Conservation (phyloP, 495 filamentous ascomycete species). For the Aspergillus taichungensis region DNA sequence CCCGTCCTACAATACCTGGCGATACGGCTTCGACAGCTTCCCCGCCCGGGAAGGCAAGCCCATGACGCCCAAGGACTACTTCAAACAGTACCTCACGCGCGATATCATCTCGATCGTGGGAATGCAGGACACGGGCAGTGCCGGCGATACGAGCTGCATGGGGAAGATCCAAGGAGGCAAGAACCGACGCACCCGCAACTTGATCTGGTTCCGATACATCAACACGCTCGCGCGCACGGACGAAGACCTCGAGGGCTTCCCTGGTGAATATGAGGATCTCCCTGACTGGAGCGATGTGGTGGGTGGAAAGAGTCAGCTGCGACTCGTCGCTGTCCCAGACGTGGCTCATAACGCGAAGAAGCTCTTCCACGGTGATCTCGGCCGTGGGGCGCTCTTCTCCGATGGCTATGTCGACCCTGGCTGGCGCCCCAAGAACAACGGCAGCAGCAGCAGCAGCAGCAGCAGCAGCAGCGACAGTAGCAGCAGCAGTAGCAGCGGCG, state of each 20-base stretch:
- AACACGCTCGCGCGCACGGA: slow-evolving; percentile 10
- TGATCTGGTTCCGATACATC: slow-evolving; percentile 13
- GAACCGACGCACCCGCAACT: slow-evolving; percentile 9
- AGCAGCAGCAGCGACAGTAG: no score
- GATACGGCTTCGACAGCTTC: slow-evolving; percentile 12
- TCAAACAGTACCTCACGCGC: slow-evolving; percentile 9
- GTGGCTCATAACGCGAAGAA: slow-evolving; percentile 9
- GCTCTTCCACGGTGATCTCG: slow-evolving; percentile 7
- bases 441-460: background rate
- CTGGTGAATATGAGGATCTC: slow-evolving; percentile 7
- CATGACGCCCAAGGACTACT: slow-evolving; percentile 11
- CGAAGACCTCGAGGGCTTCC: slow-evolving; percentile 9
- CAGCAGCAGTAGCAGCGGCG: no score
- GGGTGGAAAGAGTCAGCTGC: slow-evolving; percentile 8
- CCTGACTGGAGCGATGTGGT: slow-evolving; percentile 11
- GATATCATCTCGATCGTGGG: slow-evolving; percentile 11
- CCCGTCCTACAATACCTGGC: slow-evolving; percentile 5
- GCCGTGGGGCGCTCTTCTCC: slow-evolving; percentile 7
- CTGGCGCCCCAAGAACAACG: slow-evolving; percentile 6
- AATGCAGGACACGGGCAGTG: slow-evolving; percentile 5
- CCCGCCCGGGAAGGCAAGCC: slow-evolving; percentile 7
- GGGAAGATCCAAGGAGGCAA: slow-evolving; percentile 6
- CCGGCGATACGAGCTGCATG: slow-evolving; percentile 13
- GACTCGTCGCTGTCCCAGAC: slow-evolving; percentile 10
- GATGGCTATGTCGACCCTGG: slow-evolving; percentile 5